Conservation (phyloP, 495 filamentous ascomycete genomes). For the Daldinia decipiens region DNA sequence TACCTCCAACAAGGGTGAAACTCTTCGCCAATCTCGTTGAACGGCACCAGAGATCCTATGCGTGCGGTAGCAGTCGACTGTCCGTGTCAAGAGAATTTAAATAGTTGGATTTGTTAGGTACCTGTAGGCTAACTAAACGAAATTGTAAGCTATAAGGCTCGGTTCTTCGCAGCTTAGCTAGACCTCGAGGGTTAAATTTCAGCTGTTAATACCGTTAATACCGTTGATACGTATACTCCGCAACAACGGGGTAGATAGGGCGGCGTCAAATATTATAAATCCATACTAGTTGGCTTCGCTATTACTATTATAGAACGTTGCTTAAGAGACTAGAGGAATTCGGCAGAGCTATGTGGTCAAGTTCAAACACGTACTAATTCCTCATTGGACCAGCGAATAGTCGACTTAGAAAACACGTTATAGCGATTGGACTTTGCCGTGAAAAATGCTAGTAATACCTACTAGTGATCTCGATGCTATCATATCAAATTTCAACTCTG, state of each 20-base stretch:
- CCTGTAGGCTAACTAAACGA: slow-evolving; percentile 12
- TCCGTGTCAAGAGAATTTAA: slow-evolving; percentile 9
- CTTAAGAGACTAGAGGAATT: slow-evolving; percentile 18
- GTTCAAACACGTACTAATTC: slow-evolving; percentile 31
- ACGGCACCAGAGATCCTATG: slow-evolving; percentile 23
- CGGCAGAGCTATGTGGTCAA: slow-evolving; percentile 28
- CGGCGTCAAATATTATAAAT: slow-evolving; percentile 19
- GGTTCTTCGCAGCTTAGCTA: slow-evolving; percentile 8
- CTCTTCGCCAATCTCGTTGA: slow-evolving; percentile 26
- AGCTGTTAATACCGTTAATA: background rate
- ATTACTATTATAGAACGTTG: slow-evolving; percentile 12
- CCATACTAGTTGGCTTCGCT: slow-evolving; percentile 11
- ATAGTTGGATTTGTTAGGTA: background rate
- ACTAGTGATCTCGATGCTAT: slow-evolving; percentile 28
- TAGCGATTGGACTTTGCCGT: slow-evolving; percentile 30
- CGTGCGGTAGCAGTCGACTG: slow-evolving; percentile 6
- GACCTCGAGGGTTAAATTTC: slow-evolving; percentile 7
- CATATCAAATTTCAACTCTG: slow-evolving; percentile 11
- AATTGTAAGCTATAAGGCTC: slow-evolving; percentile 7
- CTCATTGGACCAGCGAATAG: slow-evolving; percentile 37
- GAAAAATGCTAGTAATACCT: slow-evolving; percentile 18
- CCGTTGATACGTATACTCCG: slow-evolving; percentile 20
- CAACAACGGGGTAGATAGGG: slow-evolving; percentile 4
- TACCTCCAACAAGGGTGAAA: slow-evolving; percentile 5
- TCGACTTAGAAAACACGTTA: slow-evolving; percentile 28